Conservation (phyloP, 2,329 filamentous ascomycete species). For the Diaporthe longicolla region DNA sequence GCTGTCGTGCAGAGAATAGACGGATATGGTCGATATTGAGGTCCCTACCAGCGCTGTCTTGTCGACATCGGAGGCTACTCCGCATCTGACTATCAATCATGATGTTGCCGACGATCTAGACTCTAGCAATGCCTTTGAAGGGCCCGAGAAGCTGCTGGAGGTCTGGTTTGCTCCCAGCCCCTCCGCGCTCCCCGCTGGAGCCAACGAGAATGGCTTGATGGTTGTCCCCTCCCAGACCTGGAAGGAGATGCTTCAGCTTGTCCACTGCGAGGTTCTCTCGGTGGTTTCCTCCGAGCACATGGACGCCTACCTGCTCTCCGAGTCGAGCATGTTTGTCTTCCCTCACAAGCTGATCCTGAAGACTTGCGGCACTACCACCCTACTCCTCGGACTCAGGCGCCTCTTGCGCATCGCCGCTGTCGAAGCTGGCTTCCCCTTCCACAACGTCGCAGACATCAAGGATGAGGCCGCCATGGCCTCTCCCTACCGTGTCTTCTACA, state of each 20-base stretch:
- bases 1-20: conserved; percentile 45
- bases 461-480: conserved; percentile 83
- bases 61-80: conserved; percentile 84
- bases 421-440: conserved; percentile 89
- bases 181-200: conserved; percentile 77
- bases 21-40: conserved; percentile 87
- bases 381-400: conserved; percentile 89
- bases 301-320: conserved; percentile 95
- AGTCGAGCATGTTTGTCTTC: conserved; percentile 99
- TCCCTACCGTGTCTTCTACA: conserved; percentile 98
- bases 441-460: conserved; percentile 75
- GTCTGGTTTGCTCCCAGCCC: conserved; percentile 96
- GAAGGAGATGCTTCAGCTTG: conserved; percentile 97
- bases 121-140: conserved; percentile 96
- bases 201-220: conserved; percentile 85
- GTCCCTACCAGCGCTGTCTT: conserved; percentile 86
- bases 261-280: conserved; percentile 98
- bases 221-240: conserved; percentile 86
- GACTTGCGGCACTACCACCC: conserved; percentile 96
- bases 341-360: conserved; percentile 99
- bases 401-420: conserved; percentile 92
- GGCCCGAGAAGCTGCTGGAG: conserved; percentile 97
- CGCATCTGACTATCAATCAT: conserved; percentile 96
- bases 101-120: conserved; percentile 94
- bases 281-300: conserved; percentile 93